Conservation (phyloP, 345 rosid genomes). For the Eucalyptus coolabah region DNA sequence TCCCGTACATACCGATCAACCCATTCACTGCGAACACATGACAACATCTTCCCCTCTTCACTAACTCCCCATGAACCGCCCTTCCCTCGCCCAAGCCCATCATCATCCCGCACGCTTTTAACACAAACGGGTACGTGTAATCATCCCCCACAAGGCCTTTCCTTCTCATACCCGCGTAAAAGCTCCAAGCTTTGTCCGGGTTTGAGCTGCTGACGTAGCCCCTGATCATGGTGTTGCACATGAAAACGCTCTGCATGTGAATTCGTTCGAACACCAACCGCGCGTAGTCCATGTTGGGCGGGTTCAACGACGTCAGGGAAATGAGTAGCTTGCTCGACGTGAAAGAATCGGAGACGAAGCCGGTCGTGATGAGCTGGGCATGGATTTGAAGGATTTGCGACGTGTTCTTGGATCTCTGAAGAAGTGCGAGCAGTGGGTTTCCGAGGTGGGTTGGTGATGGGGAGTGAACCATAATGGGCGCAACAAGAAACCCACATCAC, state of each 20-base stretch:
- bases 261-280: conserved; percentile 7
- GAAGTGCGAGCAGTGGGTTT: conserved; percentile 2
- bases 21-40: conserved; percentile 19
- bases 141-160: conserved; percentile 4
- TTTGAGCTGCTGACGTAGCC: neutral
- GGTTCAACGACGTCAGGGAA: conserved; percentile 2
- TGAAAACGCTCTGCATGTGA: conserved; percentile 5
- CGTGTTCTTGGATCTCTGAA: conserved; percentile 5
- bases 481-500: neutral
- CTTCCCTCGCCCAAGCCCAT: conserved; percentile 9
- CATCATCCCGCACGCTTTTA: conserved; percentile 13
- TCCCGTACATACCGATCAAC: conserved; percentile 28
- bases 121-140: conserved; percentile 24
- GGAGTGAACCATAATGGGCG: neutral
- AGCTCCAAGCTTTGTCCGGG: conserved; percentile 3
- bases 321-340: conserved; percentile 7
- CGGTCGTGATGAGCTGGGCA: conserved; percentile 14
- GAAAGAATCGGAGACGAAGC: conserved; percentile 3
- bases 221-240: conserved; percentile 21
- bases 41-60: conserved; percentile 12
- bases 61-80: conserved; percentile 21
- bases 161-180: conserved; percentile 19
- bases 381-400: conserved; percentile 25
- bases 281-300: conserved; percentile 2
- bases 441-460: neutral